A percentile compares a stretch with the other conserved stretches of the same genome.
Conservation (phyloP, 345 rosid genomes). For the Rhizophora mangle region DNA sequence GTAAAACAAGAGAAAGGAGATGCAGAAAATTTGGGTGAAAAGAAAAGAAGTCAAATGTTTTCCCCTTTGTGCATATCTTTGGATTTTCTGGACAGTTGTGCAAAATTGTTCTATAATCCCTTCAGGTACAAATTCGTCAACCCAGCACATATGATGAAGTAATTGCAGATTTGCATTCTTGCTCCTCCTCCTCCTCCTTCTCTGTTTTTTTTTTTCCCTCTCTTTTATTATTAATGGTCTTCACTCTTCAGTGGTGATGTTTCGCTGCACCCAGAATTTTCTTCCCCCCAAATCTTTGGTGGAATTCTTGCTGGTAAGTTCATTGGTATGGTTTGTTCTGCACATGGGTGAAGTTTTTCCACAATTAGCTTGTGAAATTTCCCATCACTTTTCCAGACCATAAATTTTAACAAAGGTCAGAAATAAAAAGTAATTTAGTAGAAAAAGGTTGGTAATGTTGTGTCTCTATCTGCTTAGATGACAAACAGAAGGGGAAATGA, state of each 20-base stretch:
- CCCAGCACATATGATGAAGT: background rate
- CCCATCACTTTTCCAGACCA: background rate
- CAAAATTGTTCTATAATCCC: conserved; percentile 88
- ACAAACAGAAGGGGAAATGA: no score
- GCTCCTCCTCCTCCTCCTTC: background rate
- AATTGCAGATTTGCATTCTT: background rate
- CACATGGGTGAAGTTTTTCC: background rate
- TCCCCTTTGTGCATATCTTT: conserved; percentile 71
- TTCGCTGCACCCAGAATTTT: conserved; percentile 50
- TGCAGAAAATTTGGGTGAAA: conserved; percentile 32
- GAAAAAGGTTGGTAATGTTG: conserved; percentile 1
- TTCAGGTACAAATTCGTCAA: conserved; percentile 57
- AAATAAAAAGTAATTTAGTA: background rate
- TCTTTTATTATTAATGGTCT: background rate
- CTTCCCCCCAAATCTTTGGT: conserved; percentile 61
- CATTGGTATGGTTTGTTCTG: background rate
- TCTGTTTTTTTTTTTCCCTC: conserved; percentile 5
- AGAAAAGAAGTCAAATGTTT: conserved; percentile 40
- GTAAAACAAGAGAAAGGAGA: conserved; percentile 75
- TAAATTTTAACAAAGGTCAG: background rate
- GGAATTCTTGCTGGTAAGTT: conserved; percentile 94
- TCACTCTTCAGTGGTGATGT: conserved; percentile 70
- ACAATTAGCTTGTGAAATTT: background rate
- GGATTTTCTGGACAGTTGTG: conserved; percentile 56
- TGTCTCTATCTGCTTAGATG: background rate